Base-by-base conservation (phyloP, 495 filamentous ascomycete genomes). In the Immersiella caudata region DNA sequence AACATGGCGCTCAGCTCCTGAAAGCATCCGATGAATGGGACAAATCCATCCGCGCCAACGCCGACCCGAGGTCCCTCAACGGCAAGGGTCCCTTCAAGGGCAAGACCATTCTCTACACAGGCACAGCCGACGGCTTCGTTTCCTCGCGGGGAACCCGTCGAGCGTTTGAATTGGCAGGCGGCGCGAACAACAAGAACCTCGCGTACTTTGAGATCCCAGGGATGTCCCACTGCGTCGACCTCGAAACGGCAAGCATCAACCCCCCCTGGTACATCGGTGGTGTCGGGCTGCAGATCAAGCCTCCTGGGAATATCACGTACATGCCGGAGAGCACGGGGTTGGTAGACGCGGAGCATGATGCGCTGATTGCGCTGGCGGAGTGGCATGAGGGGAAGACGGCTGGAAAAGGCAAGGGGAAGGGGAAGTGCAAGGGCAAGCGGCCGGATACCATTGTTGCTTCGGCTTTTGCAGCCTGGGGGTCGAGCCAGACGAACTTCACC, bases 251-350 rank as follows among this genome's bases (percentile, higher is more conserved):
- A 3, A 27, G 25, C 57, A 8, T 18, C 8, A 29, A 60, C 6
- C 25, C 27, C 25, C 57, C 57, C 3, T 60, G 57, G 57, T 60
- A 60, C 57, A 60, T 60, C 33, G 57, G 57, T 18, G 57, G 57
- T 11, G 16, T 36, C 25, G 57, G 57, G 16, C 24, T 60, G 12
- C 25, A 22, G 1, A n/a, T 29, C 18, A 16, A n/a, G 24, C 25
- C 57, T 2, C 11, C 11, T 5, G 27, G 57, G 29, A 33, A 33
- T 27, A 27, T 14, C 57, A 60, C 27, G 16, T 60, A 35, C 57
- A 29, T 60, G 24, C 24, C 24, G 1, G 33, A 60, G 14, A 29
- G 16, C 25, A 60, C 57, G 2, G 16, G 8, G 8, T 25, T 22
- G 57, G 14, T 35, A 12, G 27, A 36, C 6, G 16, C 57, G 24